Evolutionary conservation across 176 grass and related monocot genomes (phyloP).

Genomic region (Oryza rufipogon): DNA sequence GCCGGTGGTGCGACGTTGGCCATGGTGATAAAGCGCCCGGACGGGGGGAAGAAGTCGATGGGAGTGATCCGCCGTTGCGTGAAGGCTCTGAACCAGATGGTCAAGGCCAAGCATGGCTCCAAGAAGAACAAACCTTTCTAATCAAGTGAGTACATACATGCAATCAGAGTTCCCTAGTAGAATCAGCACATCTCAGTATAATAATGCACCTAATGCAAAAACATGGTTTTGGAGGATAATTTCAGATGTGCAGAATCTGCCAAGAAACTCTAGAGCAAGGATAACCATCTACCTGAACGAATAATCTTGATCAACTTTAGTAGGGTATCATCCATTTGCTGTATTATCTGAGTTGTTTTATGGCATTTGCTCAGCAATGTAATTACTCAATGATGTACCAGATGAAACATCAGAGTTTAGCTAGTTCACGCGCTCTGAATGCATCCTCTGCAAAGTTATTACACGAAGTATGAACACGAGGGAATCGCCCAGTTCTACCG

Average conservation of each 20-base stretch:
- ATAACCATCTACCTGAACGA: constrained; percentile 10
- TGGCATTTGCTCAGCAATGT: constrained; percentile 22
- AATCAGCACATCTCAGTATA: constrained; percentile 41
- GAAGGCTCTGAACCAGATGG: constrained; percentile 79
- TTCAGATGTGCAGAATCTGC: constrained; percentile 16
- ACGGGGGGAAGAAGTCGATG: constrained; percentile 47
- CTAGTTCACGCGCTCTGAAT: constrained; percentile 23
- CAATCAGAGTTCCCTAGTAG: constrained; percentile 31
- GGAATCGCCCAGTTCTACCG: constrained; percentile 28
- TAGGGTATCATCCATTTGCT: background rate
- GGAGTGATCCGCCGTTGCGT: constrained; percentile 64
- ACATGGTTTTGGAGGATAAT: constrained; percentile 36
- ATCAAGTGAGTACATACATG: constrained; percentile 40
- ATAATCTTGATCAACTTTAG: constrained; percentile 35
- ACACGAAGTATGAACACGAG: constrained; percentile 21
- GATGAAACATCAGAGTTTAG: constrained; percentile 6
- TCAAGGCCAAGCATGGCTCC: constrained; percentile 64
- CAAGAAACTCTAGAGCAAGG: background rate
- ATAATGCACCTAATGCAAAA: constrained; percentile 33
- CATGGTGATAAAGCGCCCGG: constrained; percentile 50
- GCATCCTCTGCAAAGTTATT: constrained; percentile 12
- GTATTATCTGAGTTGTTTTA: constrained; percentile 13
- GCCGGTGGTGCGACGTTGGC: constrained; percentile 35
- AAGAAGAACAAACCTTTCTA: constrained; percentile 68
- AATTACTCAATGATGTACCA: constrained; percentile 14